phyloP scores from a whole-genome alignment of 208 protist genomes.

The Spongospora subterranea region DNA sequence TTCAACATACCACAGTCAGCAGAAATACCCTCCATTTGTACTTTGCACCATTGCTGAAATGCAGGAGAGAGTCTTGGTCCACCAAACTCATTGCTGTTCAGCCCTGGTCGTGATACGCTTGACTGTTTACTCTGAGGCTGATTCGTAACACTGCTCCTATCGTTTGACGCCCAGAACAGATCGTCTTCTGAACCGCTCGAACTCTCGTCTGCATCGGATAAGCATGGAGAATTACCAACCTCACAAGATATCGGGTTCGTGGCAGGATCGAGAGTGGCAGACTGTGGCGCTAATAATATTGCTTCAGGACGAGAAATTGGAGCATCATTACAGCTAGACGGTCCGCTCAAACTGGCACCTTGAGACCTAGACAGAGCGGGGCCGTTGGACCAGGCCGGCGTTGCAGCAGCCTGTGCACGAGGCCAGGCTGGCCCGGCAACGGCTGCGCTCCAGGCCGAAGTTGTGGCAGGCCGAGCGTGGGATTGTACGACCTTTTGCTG shows the following conservation, averaged over 20 bases:
- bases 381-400: too few species aligned
- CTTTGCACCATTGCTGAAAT: conserved; percentile 18
- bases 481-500: neutral
- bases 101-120: neutral
- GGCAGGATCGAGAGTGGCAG: too few species aligned
- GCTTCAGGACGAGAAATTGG: too few species aligned
- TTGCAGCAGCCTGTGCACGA: neutral
- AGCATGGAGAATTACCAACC: too few species aligned
- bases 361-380: too few species aligned
- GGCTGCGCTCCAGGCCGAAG: conserved; percentile 31
- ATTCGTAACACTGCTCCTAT: neutral
- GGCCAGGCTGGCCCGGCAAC: neutral
- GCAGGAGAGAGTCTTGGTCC: neutral
- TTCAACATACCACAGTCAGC: neutral
- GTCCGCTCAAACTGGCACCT: too few species aligned
- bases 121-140: neutral
- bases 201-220: neutral
- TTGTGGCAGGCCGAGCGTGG: neutral
- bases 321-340: too few species aligned
- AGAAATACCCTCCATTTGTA: neutral
- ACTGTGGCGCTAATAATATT: neutral
- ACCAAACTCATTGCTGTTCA: conserved; percentile 12
- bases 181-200: neutral
- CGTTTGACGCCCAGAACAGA: conserved; percentile 12
- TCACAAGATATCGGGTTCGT: too few species aligned